These are phyloP conservation scores for Ambrosiella cleistominuta DNA, from an alignment of 2,329 filamentous ascomycete species.

Conservation along the genomic window DNA sequence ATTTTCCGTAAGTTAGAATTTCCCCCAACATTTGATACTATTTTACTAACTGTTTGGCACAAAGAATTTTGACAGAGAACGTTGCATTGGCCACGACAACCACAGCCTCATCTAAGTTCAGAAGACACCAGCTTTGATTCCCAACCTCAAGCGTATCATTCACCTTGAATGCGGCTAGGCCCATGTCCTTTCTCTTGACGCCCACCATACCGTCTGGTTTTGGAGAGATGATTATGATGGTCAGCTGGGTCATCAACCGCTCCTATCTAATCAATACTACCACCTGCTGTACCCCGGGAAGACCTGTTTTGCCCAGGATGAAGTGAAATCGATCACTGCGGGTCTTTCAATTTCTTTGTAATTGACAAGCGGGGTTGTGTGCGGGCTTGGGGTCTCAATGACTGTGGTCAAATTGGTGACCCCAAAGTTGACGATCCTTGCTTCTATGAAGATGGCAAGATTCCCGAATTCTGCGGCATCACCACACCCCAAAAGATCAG, in stretches of 20 bases:
- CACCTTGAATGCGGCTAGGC: constrained; percentile 45
- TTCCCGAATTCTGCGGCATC: neutral
- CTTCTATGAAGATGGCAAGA: neutral
- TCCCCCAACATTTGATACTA: constrained; percentile 23
- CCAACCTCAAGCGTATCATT: constrained; percentile 39
- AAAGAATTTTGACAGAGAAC: no score
- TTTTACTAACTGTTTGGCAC: constrained; percentile 10
- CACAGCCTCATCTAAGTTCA: constrained; percentile 28
- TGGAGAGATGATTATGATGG: constrained; percentile 47
- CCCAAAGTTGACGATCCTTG: no score
- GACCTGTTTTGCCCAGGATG: constrained; percentile 32
- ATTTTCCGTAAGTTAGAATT: constrained; percentile 30
- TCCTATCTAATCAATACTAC: constrained; percentile 27
- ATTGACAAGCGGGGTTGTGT: constrained; percentile 48
- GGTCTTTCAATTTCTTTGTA: constrained; percentile 60
- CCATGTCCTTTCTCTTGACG: constrained; percentile 46
- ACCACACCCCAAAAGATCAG: no score
- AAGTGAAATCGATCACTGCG: constrained; percentile 44
- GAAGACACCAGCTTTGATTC: constrained; percentile 28
- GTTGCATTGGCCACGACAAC: constrained; percentile 27
- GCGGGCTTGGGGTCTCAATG: constrained; percentile 67
- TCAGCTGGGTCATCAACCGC: constrained; percentile 31
- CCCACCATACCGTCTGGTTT: constrained; percentile 35
- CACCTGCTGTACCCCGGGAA: constrained; percentile 33
- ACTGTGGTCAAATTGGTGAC: constrained; percentile 46